Base-by-base conservation (phyloP, 2,329 filamentous ascomycete species). In the Stemphylium lycopersici region DNA sequence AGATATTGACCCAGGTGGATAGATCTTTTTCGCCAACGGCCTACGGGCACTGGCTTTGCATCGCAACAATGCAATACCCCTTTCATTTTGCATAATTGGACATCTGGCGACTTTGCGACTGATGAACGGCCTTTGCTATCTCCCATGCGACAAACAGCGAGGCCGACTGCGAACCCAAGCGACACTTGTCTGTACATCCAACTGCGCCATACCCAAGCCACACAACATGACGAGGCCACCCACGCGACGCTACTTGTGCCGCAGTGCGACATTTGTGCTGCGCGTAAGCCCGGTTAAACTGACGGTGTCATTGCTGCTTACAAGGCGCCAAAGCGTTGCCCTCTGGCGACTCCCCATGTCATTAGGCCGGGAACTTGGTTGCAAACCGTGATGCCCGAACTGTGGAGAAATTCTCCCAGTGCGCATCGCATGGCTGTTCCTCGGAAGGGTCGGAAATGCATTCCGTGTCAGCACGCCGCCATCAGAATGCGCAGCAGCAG, bases 31-130 rank as follows among this genome's bases (percentile, higher is more conserved):
- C 39, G 52, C 41, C 48, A 43, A 29, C 47, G 48, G 58, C 52
- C 38, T 43, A 33, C 20, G 42, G 32, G 42, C 42, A 34, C 48
- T 52, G 40, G 36, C 45, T 45, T 32, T 43, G 46, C 38, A 43
- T 43, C 34, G 57, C 44, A 55, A 54, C 51, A 55, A 64, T 58
- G 47, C 55, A 58, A 68, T 67, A 65, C 61, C 6, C 55, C 59
- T 51, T 58, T 62, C 38, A 31, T 49, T 61, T 48, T 52, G 26
- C 44, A 46, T 22, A 31, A 22, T 16, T 33, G 39, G 18, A 48
- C 31, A 29, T 38, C 26, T 39, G 40, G 47, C 36, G 41, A 22
- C 34, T 16, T 16, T 31, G 43, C 50, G 40, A 52, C 41, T 61
- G 56, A 60, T 56, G 32, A 32, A 48, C 16, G 16, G 24, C 44